Base-by-base conservation (phyloP, 208 protist species). In the Phytomonas serpens region DNA sequence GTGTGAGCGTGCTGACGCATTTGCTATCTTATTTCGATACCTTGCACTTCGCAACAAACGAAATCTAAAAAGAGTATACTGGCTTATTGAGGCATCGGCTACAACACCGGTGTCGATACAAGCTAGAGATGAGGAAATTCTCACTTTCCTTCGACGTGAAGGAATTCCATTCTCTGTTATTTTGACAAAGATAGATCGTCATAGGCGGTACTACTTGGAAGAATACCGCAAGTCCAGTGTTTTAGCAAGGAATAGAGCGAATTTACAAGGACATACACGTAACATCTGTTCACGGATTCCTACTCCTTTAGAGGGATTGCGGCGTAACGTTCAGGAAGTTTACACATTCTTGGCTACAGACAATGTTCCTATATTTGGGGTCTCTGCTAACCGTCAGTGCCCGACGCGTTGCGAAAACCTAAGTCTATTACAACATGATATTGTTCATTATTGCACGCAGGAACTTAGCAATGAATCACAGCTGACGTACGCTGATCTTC, bases 1-100 rank as follows among this genome's bases (percentile, higher is more conserved):
- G 4, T 74, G 74, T 36, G 78, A 83, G 65, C 72, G 85, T 31
- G 92, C 88, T 29, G 85, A 83, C 40, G 89, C 89, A 31, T 93
- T 94, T 77, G 74, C 85, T 31, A 89, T 93, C 68, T 73, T 95
- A 11, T 94, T 93, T 64, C 89, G 87, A 68, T 97, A 97, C 71
- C 71, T 97, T 13, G 82, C 92, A 0, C 78, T 95, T 29, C 89
- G 92, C 38, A 90, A 90, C 32, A 66, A 68, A 6, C 79, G 80
- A 51, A 89, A 92, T 63, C 76, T 97, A 27, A 90, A 92, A 77
- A 79, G 83, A 9, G 86, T 97, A 19, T 97, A 94, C 71, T 94
- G 85, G 87, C 68, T 94, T 36, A 87, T 97, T 79, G 89, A 92
- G 64, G 79, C 92, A 23, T 79, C 73, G 4, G 76, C 76, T 13